These are phyloP conservation scores for Tirmania nivea DNA, from an alignment of 495 filamentous ascomycete species.

Conservation along the genomic window DNA sequence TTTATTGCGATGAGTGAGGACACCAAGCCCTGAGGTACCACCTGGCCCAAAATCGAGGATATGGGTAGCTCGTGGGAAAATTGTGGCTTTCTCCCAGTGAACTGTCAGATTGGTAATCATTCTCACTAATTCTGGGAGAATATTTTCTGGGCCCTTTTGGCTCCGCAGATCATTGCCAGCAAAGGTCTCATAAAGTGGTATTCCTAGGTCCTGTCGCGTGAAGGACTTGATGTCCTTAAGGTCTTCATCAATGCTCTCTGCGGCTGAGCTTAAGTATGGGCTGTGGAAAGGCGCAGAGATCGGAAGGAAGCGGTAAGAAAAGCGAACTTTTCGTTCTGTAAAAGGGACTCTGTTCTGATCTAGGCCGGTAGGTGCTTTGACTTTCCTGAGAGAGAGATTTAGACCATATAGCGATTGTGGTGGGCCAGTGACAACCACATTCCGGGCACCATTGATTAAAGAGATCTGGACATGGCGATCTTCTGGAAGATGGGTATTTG, in stretches of 20 bases:
- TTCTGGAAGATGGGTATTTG: constrained; percentile 80
- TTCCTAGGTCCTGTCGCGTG: constrained; percentile 37
- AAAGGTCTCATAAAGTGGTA: constrained; percentile 74
- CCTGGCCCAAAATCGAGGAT: constrained; percentile 92
- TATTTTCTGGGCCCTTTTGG: constrained; percentile 34
- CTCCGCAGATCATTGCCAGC: constrained; percentile 59
- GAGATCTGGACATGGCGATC: constrained; percentile 90
- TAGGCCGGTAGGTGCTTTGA: constrained; percentile 86
- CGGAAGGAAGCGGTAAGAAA: constrained; percentile 89
- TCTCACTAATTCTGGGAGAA: constrained; percentile 65
- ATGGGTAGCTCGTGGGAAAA: constrained; percentile 74
- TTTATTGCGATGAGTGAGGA: constrained; percentile 95
- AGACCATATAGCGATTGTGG: constrained; percentile 89
- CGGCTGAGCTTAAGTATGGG: constrained; percentile 63
- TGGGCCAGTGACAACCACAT: constrained; percentile 90
- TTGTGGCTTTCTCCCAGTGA: constrained; percentile 83
- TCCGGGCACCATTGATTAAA: constrained; percentile 85
- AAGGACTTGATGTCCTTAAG: constrained; percentile 58
- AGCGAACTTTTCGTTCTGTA: constrained; percentile 86
- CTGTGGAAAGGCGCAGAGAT: constrained; percentile 98
- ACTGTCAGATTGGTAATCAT: constrained; percentile 87
- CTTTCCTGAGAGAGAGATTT: constrained; percentile 79
- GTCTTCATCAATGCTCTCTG: constrained; percentile 61
- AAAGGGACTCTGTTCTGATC: constrained; percentile 90
- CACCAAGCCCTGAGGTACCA: constrained; percentile 84